Evolutionary conservation across 1,284 basidiomycete species (phyloP).

Genomic region (Testicularia cyperi): DNA sequence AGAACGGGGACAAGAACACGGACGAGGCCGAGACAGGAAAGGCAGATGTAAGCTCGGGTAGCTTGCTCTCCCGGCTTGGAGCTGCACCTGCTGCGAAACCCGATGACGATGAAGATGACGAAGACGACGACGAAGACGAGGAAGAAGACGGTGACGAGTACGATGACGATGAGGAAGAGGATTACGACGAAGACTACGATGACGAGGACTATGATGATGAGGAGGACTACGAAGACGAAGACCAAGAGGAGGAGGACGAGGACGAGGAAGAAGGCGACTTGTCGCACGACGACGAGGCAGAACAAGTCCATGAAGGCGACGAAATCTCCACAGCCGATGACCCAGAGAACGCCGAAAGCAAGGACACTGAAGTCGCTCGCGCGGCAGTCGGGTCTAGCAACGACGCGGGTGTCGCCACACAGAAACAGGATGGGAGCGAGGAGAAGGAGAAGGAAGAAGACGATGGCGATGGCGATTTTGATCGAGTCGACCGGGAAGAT

Average conservation of each 20-base stretch:
- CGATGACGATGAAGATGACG: slow-evolving; percentile 68
- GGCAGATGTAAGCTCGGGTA: background rate
- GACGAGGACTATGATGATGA: slow-evolving; percentile 25
- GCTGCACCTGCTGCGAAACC: background rate
- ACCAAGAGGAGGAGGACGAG: slow-evolving; percentile 48
- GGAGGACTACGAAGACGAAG: slow-evolving; percentile 37
- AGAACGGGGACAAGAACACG: slow-evolving; percentile 2
- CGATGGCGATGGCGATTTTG: too few relatives aligned
- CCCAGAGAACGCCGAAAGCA: too few relatives aligned
- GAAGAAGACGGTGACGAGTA: slow-evolving; percentile 67
- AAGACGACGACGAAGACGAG: slow-evolving; percentile 62
- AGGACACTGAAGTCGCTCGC: too few relatives aligned
- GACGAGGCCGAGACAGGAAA: background rate
- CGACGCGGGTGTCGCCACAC: too few relatives aligned
- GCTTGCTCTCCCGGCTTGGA: slow-evolving; percentile 12
- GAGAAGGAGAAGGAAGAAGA: too few relatives aligned
- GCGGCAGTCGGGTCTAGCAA: too few relatives aligned
- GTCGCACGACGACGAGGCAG: background rate
- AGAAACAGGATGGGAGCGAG: too few relatives aligned
- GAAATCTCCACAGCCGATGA: too few relatives aligned
- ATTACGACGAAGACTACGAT: slow-evolving; percentile 29
- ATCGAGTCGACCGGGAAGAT: too few relatives aligned
- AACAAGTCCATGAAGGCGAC: slow-evolving; percentile 61
- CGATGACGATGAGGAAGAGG: slow-evolving; percentile 51
- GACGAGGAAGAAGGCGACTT: slow-evolving; percentile 1